Percentiles rank a stretch among this genome's conserved stretches.
phyloP scores from a whole-genome alignment of 2,329 filamentous ascomycete species.

The Hypoxylon sp. region DNA sequence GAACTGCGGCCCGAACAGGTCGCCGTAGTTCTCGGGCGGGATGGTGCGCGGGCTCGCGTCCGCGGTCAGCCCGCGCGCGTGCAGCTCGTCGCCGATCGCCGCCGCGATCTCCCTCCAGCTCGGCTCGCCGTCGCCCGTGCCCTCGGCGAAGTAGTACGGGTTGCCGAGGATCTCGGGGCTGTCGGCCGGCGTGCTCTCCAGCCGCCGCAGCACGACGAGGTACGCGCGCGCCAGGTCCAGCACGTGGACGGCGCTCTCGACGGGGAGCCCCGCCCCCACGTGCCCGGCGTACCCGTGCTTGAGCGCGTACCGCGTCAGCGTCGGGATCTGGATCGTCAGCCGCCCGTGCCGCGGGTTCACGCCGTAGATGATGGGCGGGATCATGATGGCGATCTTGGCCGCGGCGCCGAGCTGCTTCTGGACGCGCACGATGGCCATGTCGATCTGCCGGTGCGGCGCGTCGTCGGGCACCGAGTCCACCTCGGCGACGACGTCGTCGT shows the following conservation, averaged over 20 bases:
- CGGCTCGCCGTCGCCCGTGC: constrained; percentile 49
- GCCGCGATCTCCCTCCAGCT: constrained; percentile 52
- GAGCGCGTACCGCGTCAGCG: constrained; percentile 55
- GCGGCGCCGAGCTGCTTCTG: constrained; percentile 48
- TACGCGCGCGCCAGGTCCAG: constrained; percentile 56
- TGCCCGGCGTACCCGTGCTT: constrained; percentile 57
- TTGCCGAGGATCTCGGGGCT: constrained; percentile 48
- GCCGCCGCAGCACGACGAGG: constrained; percentile 53
- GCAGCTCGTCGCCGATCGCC: constrained; percentile 49
- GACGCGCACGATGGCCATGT: constrained; percentile 52
- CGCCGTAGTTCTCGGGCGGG: constrained; percentile 48
- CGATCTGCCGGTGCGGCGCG: constrained; percentile 55
- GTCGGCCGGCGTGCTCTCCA: constrained; percentile 47
- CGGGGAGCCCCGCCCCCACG: constrained; percentile 52
- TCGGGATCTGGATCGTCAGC: constrained; percentile 57
- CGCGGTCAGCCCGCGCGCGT: constrained; percentile 49
- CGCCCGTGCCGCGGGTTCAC: constrained; percentile 49
- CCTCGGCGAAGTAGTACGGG: constrained; percentile 60
- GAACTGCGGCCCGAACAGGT: constrained; percentile 51
- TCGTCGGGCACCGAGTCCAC: constrained; percentile 52
- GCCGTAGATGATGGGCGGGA: constrained; percentile 58
- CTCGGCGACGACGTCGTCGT: constrained; percentile 50
- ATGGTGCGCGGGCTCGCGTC: constrained; percentile 49
- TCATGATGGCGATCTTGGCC: constrained; percentile 57
- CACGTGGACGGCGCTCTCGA: constrained; percentile 57